Base-by-base conservation (phyloP, 352 stramenopile species). In the Globisporangium carolinianum region DNA sequence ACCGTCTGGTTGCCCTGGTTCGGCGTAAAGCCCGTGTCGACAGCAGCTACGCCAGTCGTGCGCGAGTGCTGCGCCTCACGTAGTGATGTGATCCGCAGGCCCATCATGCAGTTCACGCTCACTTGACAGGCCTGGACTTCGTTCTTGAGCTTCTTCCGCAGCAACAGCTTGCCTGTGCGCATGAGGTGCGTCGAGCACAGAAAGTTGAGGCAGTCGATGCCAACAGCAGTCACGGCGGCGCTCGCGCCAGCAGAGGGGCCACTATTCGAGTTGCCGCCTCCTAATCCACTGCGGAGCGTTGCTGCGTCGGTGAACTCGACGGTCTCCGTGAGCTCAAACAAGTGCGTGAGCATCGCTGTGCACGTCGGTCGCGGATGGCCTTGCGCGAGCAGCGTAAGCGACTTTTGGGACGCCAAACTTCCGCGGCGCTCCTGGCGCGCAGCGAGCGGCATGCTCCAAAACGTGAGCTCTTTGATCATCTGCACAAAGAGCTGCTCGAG, bases 51-150 rank as follows among this genome's bases (percentile, higher is more conserved):
- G 17, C 53, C 66, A 5, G 59, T 69, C 4, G 58, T 36, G 17
- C 61, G 67, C 14, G 66, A 63, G 52, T 62, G 69, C 47, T 80
- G 67, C 24, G 79, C 73, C 38, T 77, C 67, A 37, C 79, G 78
- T 14, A 88, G 50, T 47, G 69, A 75, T 45, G 82, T 89, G 58
- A 93, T 79, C 10, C 76, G 79, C 8, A 94, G 66, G 10, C 85
- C 85, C 80, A 94, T 87, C 85, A 94, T 94, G 60, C 85, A 94
- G 60, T 94, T 94, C 42, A 91, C 63, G 59, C 76, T 87, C 45
- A 91, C 67, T 37, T 86, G 62, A 32, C 76, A 91, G 36, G 58
- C 55, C 63, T 91, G 81, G 9, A 91, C 36, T 39, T 91, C 79
- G 51, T 94, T 91, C 53, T 85, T 85, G 32, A 91, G 69, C 68